These are phyloP conservation scores for Lachnellula arida DNA, from an alignment of 2,329 filamentous ascomycete species.

Conservation along the genomic window DNA sequence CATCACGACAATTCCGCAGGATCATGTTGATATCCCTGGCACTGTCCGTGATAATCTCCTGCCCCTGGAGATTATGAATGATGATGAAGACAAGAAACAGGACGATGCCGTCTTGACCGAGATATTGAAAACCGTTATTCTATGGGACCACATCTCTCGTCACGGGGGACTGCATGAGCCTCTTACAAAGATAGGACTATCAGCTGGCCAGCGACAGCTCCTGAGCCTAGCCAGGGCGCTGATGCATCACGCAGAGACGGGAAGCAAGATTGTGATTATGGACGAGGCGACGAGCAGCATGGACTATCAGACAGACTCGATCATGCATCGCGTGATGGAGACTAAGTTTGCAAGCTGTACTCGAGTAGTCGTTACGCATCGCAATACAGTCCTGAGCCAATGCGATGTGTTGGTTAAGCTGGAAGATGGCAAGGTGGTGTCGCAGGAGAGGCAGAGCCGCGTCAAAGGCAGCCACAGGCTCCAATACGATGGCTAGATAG, in stretches of 20 bases:
- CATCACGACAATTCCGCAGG: slow-evolving; percentile 40
- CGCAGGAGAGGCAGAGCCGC: background rate
- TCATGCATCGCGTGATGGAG: background rate
- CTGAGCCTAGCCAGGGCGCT: slow-evolving; percentile 45
- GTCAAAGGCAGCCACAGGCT: background rate
- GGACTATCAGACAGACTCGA: background rate
- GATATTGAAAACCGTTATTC: slow-evolving; percentile 40
- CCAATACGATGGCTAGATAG: too few relatives aligned
- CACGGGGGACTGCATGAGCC: slow-evolving; percentile 34
- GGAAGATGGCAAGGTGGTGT: background rate
- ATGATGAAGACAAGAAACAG: slow-evolving; percentile 1
- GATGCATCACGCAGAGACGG: slow-evolving; percentile 24
- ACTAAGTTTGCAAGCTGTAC: background rate
- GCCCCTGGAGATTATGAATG: background rate
- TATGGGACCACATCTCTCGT: slow-evolving; percentile 39
- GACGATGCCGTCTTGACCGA: slow-evolving; percentile 38
- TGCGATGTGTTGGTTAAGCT: background rate
- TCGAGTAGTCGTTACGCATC: background rate
- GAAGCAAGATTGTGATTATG: slow-evolving; percentile 32
- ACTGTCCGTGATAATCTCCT: slow-evolving; percentile 1
- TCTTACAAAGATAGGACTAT: slow-evolving; percentile 55
- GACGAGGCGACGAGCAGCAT: slow-evolving; percentile 29
- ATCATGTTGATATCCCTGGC: slow-evolving; percentile 26
- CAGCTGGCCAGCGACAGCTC: slow-evolving; percentile 44
- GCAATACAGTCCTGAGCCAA: slow-evolving; percentile 1